Conservation (phyloP, 768 basidiomycete genomes). For the Rhodocollybia butyracea region DNA sequence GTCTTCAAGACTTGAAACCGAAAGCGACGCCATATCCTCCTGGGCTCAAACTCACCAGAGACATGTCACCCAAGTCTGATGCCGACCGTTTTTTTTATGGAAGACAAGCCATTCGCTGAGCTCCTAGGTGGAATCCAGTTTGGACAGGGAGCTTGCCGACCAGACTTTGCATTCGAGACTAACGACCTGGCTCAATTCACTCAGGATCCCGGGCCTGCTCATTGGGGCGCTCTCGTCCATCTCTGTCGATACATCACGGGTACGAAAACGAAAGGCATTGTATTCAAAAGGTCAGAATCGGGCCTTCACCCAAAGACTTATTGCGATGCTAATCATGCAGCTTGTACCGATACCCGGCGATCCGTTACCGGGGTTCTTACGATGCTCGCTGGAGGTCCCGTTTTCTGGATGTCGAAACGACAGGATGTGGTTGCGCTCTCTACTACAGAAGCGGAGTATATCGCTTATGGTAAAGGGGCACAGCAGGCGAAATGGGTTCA, state of each 20-base stretch:
- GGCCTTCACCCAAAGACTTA: no score
- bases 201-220: slow-evolving; percentile 1
- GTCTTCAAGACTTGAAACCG: slow-evolving; percentile 7
- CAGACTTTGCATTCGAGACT: neutral
- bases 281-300: no score
- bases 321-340: no score
- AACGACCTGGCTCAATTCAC: neutral
- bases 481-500: no score
- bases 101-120: slow-evolving; percentile 7
- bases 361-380: no score
- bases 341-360: no score
- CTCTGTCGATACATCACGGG: neutral
- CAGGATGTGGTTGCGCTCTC: no score
- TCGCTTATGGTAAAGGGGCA: no score
- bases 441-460: no score
- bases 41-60: slow-evolving; percentile 2
- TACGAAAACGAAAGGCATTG: neutral
- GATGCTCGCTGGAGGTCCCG: no score
- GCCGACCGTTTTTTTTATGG: slow-evolving; percentile 6
- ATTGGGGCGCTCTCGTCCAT: slow-evolving; percentile 4
- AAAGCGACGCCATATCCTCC: slow-evolving; percentile 11
- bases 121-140: slow-evolving; percentile 7
- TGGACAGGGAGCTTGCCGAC: neutral
- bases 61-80: neutral
- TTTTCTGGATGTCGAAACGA: no score